Evolutionary conservation across 768 basidiomycete species (phyloP), one percentile per base, ranked within the genome.

Genomic region (Lactarius evosmus): DNA sequence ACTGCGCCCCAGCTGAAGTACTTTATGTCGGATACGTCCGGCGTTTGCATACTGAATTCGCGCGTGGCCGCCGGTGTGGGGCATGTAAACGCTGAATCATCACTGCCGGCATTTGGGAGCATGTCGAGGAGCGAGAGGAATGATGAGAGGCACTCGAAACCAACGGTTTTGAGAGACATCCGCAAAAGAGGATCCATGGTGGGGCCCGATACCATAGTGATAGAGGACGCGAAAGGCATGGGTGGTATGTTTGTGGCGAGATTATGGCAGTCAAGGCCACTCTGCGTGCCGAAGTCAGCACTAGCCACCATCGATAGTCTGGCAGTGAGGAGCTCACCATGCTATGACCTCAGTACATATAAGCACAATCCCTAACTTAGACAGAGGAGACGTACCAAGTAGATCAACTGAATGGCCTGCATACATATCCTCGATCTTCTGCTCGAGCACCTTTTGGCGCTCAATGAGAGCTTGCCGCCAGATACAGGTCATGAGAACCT

Each of bases 1-100:
- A 82, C 81, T 2, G 97, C 97, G 12, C 97, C 97, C 92, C 94
- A 99, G 71, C 91, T 94, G 69, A 91, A 96, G 75, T 99, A 99
- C 67, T 84, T 82, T 59, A 98, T 89, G 27, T 83, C 84, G 1
- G 83, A 79, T 0, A 88, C 82, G 69, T 98, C 87, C 0, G 91
- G 89, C 0, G 92, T 92, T 38, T 87, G 81, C 61, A 89, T 83
- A 72, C 98, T 99, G 77, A 99, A 99, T 56, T 81, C 75, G 38
- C 81, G 82, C 96, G 98, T 99, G 65, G 85, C 86, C 30, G 88
- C 85, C 7, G 87, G 75, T 0, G 94, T 95, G 51, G 98, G 84
- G 62, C 82, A 89, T 70, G 93, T 86, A 66, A 99, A 98, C 4
- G 97, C 97, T 66, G 85, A 88, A 8, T 97, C 97, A 67, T 98